A percentile compares a stretch with the other conserved stretches of the same genome.
Conservation (phyloP, 2,329 filamentous ascomycete species). For the Aspergillus brunneoviolaceus region DNA sequence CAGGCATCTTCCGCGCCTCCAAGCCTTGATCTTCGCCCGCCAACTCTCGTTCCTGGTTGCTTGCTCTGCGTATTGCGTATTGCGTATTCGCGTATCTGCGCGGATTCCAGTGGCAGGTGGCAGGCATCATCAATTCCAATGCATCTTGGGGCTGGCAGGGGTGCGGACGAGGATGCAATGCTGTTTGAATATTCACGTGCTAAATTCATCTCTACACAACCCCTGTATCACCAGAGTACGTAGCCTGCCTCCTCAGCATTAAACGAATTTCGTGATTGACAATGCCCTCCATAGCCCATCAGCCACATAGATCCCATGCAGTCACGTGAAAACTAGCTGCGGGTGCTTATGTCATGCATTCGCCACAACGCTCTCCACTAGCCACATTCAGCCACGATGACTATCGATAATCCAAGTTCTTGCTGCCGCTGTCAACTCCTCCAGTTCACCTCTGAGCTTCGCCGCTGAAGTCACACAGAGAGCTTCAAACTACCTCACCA, state of each 20-base stretch:
- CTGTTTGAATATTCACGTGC: no score
- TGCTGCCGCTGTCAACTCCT: neutral
- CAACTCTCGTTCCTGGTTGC: neutral
- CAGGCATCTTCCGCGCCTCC: neutral
- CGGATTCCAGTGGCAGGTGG: no score
- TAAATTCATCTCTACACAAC: no score
- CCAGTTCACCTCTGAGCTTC: conserved; percentile 4
- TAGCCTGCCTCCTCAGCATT: no score
- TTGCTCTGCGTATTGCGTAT: neutral
- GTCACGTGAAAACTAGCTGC: neutral
- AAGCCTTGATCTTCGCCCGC: neutral
- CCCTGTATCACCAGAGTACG: no score
- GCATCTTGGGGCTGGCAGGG: no score
- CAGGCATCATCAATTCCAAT: neutral
- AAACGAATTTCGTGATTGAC: no score
- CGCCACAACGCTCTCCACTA: conserved; percentile 1
- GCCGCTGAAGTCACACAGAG: neutral
- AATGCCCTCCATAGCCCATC: no score
- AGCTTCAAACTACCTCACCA: neutral
- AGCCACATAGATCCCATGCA: neutral
- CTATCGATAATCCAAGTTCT: conserved; percentile 17
- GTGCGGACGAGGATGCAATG: no score
- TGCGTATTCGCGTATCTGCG: neutral
- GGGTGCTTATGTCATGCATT: neutral
- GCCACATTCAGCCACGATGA: conserved; percentile 11